Base-by-base conservation (phyloP, 345 rosid species). In the Aquilaria malaccensis region DNA sequence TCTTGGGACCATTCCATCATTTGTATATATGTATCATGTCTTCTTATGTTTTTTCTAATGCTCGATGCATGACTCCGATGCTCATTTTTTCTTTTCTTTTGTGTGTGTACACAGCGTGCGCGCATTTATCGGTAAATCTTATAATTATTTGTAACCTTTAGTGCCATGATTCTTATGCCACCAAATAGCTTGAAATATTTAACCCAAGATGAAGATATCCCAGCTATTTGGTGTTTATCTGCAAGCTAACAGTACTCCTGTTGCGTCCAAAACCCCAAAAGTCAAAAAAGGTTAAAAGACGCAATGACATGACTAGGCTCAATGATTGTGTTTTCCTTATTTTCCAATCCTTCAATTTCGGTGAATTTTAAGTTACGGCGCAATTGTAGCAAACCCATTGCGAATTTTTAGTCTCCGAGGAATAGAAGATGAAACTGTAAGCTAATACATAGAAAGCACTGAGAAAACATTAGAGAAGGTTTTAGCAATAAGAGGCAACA, bases 1-100 rank as follows among this genome's bases (percentile, higher is more conserved):
- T 30, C 29, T 66, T 61, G 60, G 64, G 67, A 71, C 62, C 63
- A 13, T n/a, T 61, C 32, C 68, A 69, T 65, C 64, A 69, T 69
- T 65, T 59, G 31, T 52, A 9, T 32, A 4, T 52, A 9, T 32
- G 9, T 29, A 15, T 50, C 65, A 61, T 61, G 64, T 31, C 12
- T 15, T 31, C 12, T 15, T 61, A 3, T 37, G 10, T 11, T 7
- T 55, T 61, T 51, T 51, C 22, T 37, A 37, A 31, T 59, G 62
- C 62, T 37, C 43, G 7, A 4, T 37, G 7, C 43, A 37, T 37
- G 43, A 37, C 43, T 37, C 43, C 7, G 4, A 9, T 37, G 7
- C 37, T 54, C 56, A 51, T 71, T 66, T 54, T 66, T 61, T 61
- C 67, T 50, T 61, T 22, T 22, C 67, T 50, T 61, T 22, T 22